phyloP scores from a whole-genome alignment of 495 filamentous ascomycete species.

The Patellaria atrata region DNA sequence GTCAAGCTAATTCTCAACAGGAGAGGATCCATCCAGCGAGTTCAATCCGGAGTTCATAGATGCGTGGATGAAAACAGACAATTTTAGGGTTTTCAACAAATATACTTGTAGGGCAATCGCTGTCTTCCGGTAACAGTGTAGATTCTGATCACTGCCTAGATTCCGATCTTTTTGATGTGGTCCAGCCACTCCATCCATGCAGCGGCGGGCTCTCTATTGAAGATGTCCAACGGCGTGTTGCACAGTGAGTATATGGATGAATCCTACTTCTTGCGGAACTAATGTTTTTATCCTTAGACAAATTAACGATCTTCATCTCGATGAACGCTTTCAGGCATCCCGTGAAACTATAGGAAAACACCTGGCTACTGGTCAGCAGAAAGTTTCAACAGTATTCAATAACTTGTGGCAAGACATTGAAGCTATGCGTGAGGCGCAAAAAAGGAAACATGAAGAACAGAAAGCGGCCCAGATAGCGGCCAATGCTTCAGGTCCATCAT shows the following conservation, averaged over 20 bases:
- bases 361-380: constrained; percentile 68
- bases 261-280: constrained; percentile 4
- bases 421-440: constrained; percentile 65
- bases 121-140: no score
- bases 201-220: constrained; percentile 92
- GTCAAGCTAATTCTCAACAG: no score
- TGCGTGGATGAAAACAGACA: constrained; percentile 73
- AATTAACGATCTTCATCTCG: constrained; percentile 65
- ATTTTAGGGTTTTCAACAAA: constrained; percentile 68
- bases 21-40: constrained; percentile 74
- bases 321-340: constrained; percentile 65
- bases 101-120: constrained; percentile 40
- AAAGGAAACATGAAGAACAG: constrained; percentile 39
- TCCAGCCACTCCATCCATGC: constrained; percentile 83
- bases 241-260: constrained; percentile 52
- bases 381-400: constrained; percentile 68
- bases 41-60: constrained; percentile 66
- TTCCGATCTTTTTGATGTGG: constrained; percentile 81
- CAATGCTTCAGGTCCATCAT: constrained; percentile 1
- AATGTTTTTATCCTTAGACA: constrained; percentile 21
- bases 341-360: constrained; percentile 67
- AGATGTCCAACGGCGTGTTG: constrained; percentile 78
- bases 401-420: constrained; percentile 85
- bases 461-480: constrained; percentile 9
- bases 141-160: constrained; percentile 44